These are phyloP conservation scores for Cercospora berteroae DNA, from an alignment of 2,329 filamentous ascomycete species.

Conservation along the genomic window DNA sequence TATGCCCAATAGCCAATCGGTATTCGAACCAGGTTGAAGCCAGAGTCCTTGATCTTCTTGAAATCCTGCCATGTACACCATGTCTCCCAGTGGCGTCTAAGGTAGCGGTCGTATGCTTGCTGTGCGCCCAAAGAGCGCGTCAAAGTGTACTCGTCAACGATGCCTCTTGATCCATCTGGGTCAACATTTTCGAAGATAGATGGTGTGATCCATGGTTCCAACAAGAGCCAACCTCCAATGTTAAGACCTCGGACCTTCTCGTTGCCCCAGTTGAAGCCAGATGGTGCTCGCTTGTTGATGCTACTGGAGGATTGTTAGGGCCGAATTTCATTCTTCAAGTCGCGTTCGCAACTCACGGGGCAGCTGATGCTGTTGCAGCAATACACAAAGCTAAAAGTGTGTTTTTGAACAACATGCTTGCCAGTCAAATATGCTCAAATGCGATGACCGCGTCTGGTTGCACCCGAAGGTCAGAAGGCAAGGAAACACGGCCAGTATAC, in stretches of 20 bases:
- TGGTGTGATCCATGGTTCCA: constrained; percentile 56
- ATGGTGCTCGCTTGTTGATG: constrained; percentile 26
- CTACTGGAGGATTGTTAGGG: constrained; percentile 16
- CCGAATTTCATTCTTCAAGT: not conserved
- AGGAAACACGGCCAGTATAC: not conserved
- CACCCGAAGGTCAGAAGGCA: not conserved
- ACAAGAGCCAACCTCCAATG: constrained; percentile 52
- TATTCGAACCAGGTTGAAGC: constrained; percentile 60
- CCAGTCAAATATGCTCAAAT: not conserved
- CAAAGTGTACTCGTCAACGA: constrained; percentile 55
- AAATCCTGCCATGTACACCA: constrained; percentile 55
- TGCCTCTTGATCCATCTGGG: constrained; percentile 20
- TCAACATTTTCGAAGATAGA: constrained; percentile 49
- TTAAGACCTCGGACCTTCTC: constrained; percentile 54
- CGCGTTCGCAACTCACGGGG: constrained; percentile 27
- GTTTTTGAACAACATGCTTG: constrained; percentile 30
- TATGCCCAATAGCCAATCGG: constrained; percentile 62
- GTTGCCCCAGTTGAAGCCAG: constrained; percentile 50
- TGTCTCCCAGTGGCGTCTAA: constrained; percentile 53
- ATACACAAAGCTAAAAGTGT: constrained; percentile 31
- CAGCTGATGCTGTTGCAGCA: constrained; percentile 25
- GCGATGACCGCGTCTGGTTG: not conserved
- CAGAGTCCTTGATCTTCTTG: constrained; percentile 55
- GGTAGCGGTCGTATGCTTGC: constrained; percentile 42
- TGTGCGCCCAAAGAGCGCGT: constrained; percentile 49